Percentiles rank a stretch among this genome's conserved stretches.
phyloP scores from a whole-genome alignment of 495 filamentous ascomycete genomes.

The Rhypophila decipiens region DNA sequence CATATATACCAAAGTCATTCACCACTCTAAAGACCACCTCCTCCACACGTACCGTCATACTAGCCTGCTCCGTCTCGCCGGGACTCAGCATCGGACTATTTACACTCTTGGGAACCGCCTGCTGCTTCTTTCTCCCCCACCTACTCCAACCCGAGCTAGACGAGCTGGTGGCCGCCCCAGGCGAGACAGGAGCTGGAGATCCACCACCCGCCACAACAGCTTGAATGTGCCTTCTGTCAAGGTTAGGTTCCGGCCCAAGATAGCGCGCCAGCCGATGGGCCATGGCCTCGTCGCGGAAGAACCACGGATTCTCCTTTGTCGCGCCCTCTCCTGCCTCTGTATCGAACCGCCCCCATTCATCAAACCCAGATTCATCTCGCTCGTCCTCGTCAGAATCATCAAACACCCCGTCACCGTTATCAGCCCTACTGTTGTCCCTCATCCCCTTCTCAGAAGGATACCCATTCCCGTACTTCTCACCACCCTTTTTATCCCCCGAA shows the following conservation, averaged over 20 bases:
- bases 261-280: conserved; percentile 37
- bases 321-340: neutral
- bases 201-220: conserved; percentile 17
- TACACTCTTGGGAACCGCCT: too few species aligned
- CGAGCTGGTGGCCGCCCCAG: conserved; percentile 17
- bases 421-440: neutral
- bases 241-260: conserved; percentile 31
- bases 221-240: conserved; percentile 19
- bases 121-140: neutral
- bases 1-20: conserved; percentile 48
- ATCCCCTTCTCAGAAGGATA: neutral
- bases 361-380: conserved; percentile 19
- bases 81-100: neutral
- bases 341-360: conserved; percentile 37
- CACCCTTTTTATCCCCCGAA: neutral
- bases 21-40: conserved; percentile 47
- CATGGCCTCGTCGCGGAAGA: conserved; percentile 43
- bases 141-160: neutral
- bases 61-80: conserved; percentile 12
- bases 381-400: conserved; percentile 10
- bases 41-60: conserved; percentile 38
- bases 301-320: conserved; percentile 15
- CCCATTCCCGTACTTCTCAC: neutral
- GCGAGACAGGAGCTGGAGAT: neutral
- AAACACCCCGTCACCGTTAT: neutral